Evolutionary conservation across 768 basidiomycete genomes (phyloP).

Genomic region (Daedaleopsis nitida): DNA sequence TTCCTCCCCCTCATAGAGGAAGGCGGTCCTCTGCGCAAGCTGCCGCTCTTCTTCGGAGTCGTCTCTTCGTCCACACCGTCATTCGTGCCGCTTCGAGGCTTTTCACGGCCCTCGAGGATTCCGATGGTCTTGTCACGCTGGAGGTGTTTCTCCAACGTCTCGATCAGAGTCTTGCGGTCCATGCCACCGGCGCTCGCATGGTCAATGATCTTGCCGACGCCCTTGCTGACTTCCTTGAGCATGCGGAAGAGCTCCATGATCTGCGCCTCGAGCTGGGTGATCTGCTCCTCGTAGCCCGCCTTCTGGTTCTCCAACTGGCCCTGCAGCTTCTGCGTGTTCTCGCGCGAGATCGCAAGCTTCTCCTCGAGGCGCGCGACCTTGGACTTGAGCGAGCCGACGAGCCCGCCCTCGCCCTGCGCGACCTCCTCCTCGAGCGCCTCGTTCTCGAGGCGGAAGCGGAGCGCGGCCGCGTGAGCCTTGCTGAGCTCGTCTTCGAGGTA

Average conservation of each 20-base stretch:
- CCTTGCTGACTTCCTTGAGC: slow-evolving; percentile 82
- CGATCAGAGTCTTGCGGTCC: slow-evolving; percentile 81
- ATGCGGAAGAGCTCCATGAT: slow-evolving; percentile 94
- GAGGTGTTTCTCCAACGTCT: slow-evolving; percentile 77
- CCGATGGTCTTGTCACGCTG: slow-evolving; percentile 83
- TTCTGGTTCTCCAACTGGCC: slow-evolving; percentile 79
- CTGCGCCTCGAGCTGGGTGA: slow-evolving; percentile 86
- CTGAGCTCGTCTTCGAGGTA: slow-evolving; percentile 76
- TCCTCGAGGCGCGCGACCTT: slow-evolving; percentile 73
- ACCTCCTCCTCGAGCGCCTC: slow-evolving; percentile 82
- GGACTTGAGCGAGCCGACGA: slow-evolving; percentile 79
- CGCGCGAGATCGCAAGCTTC: slow-evolving; percentile 75
- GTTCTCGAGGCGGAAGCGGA: slow-evolving; percentile 78
- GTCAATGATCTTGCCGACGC: slow-evolving; percentile 72
- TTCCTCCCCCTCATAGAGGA: slow-evolving; percentile 37
- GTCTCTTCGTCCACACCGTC: slow-evolving; percentile 51
- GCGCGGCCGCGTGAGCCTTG: slow-evolving; percentile 62
- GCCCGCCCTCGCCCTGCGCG: slow-evolving; percentile 76
- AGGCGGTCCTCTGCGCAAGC: slow-evolving; percentile 38
- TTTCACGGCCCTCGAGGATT: slow-evolving; percentile 76
- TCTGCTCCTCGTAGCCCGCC: slow-evolving; percentile 79
- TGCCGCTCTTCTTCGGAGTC: slow-evolving; percentile 59
- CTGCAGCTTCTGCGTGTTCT: slow-evolving; percentile 74
- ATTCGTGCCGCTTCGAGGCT: slow-evolving; percentile 32
- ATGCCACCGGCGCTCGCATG: slow-evolving; percentile 54